Base-by-base conservation (phyloP, 805 yeast genomes). In the Metschnikowia kunwiensis region DNA sequence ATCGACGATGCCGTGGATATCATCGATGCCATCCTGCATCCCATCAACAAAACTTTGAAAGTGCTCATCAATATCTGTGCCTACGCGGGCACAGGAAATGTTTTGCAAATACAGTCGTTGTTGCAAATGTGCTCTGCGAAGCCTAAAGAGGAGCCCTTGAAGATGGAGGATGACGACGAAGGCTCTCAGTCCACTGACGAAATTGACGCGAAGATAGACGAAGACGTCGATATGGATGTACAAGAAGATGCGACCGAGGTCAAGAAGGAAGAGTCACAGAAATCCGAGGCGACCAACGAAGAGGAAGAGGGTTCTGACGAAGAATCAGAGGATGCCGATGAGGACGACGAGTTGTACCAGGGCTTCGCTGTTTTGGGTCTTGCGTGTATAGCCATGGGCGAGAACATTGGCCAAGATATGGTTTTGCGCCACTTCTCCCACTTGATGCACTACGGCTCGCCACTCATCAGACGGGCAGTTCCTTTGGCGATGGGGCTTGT, bases 401-500 rank as follows among this genome's bases (percentile, higher is more conserved):
- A 93, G 63, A 95, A 86, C 47, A 86, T 93, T 58, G 98, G 99
- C 22, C 94, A 86, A 62, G 96, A 91, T 51, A 93, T 93, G 98
- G 82, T 91, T 7, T 68, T 91, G 56, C 89, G 98, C 59, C 98
- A 93, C 63, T 91, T 91, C 60, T 89, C 95, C 30, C 98, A 93
- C 63, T 73, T 93, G 61, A 87, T 93, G 95, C 98, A 93, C 60
- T 93, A 93, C 58, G 98, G 99, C 42, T 89, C 86, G 52, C 80
- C 93, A 15, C 75, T 86, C 43, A 86, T 93, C 43, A 82, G 89
- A 53, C 78, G 95, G 52, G 89, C 96, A 13, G 97, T 93, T 29
- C 99, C 99, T 22, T 74, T 93, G 49, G 97, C 98, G n/a, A 85
- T 93, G 89, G 97, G 96, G 34, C 75, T 93, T 42, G 84, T 91